A percentile compares a stretch with the other conserved stretches of the same genome.
Conservation (phyloP, 2,329 filamentous ascomycete species). For the Fusarium sp. region DNA sequence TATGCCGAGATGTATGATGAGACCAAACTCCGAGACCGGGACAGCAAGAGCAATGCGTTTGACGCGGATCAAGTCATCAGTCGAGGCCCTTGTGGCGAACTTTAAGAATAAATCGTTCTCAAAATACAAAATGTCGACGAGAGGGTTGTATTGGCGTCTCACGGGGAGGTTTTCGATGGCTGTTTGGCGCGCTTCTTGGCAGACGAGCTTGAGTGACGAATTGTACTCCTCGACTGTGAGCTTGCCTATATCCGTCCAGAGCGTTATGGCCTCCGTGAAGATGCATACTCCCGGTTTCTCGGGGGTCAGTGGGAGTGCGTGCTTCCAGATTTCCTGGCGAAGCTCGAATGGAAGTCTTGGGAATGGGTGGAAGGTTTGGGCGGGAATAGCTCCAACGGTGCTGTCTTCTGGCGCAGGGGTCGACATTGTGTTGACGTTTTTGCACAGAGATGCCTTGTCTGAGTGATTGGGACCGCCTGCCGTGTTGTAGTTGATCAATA, state of each 20-base stretch:
- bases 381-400: too few relatives aligned
- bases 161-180: not conserved
- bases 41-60: not conserved
- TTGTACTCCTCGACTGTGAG: not conserved
- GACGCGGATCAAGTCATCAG: not conserved
- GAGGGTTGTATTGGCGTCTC: not conserved
- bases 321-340: not conserved
- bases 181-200: not conserved
- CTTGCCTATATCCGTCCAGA: too few relatives aligned
- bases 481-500: not conserved
- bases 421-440: not conserved
- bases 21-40: not conserved
- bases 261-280: not conserved
- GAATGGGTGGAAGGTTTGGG: not conserved
- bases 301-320: not conserved
- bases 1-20: not conserved
- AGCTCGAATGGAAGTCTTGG: not conserved
- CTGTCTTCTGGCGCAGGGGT: not conserved
- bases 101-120: not conserved
- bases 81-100: not conserved
- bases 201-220: not conserved
- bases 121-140: not conserved
- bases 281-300: not conserved
- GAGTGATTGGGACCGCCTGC: accelerated
- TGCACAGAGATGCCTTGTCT: not conserved